These are phyloP conservation scores for Talaromyces wortmannii DNA, from an alignment of 495 filamentous ascomycete species.

Conservation along the genomic window DNA sequence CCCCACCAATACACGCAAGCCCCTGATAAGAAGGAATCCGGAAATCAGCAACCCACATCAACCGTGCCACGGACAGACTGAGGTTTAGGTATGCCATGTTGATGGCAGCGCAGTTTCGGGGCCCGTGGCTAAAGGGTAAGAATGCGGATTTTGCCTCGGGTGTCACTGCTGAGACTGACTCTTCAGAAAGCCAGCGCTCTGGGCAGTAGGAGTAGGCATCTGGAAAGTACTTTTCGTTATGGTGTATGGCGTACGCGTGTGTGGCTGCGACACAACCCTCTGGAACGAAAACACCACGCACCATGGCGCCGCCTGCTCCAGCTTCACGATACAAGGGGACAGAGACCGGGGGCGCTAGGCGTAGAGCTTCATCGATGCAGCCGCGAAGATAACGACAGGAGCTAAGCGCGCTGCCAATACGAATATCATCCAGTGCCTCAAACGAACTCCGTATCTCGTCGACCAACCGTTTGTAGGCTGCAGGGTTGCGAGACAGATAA, in stretches of 20 bases:
- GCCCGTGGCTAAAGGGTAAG: neutral
- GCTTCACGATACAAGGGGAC: neutral
- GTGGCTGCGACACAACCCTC: neutral
- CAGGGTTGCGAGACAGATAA: conserved; percentile 19
- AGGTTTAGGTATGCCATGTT: neutral
- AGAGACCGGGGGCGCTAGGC: neutral
- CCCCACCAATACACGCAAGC: neutral
- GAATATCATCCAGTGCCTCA: neutral
- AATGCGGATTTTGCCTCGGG: neutral
- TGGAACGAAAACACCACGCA: neutral
- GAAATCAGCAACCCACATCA: neutral
- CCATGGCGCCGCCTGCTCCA: neutral
- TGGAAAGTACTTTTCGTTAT: neutral
- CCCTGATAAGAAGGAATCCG: neutral
- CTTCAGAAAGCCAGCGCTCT: neutral
- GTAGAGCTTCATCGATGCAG: neutral
- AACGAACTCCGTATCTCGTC: conserved; percentile 16
- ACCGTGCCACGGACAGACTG: neutral
- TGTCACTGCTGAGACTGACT: neutral
- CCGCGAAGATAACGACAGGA: neutral
- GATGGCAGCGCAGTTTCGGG: neutral
- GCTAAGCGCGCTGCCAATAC: neutral
- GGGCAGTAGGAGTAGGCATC: neutral
- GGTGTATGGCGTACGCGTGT: neutral
- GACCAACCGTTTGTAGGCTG: conserved; percentile 6